phyloP scores from a whole-genome alignment of 176 grass and related monocot species.

The Raddia distichophylla region DNA sequence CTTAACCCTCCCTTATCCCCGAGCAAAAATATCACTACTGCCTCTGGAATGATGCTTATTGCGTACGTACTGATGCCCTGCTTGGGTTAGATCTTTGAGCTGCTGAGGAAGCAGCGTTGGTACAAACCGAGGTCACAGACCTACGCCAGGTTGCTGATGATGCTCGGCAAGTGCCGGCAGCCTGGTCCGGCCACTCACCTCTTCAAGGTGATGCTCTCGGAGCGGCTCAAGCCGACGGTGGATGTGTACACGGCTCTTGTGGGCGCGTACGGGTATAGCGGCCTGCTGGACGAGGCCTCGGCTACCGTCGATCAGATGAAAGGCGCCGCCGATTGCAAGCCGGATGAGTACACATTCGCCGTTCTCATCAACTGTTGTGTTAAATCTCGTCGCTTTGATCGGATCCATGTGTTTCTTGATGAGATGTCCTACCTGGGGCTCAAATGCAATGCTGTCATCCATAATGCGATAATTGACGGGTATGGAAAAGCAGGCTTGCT shows the following conservation, averaged over 20 bases:
- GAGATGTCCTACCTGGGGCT: slow-evolving; percentile 82
- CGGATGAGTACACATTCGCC: slow-evolving; percentile 71
- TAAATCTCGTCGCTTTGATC: slow-evolving; percentile 61
- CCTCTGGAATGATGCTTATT: slow-evolving; percentile 13
- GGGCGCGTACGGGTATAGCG: slow-evolving; percentile 66
- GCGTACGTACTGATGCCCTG: neutral
- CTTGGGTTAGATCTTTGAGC: slow-evolving; percentile 68
- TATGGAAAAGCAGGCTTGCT: slow-evolving; percentile 73
- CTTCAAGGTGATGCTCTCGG: slow-evolving; percentile 71
- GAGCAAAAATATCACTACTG: neutral
- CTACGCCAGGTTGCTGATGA: slow-evolving; percentile 69
- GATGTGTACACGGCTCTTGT: slow-evolving; percentile 87
- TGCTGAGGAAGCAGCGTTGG: slow-evolving; percentile 83
- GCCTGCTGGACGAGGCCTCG: slow-evolving; percentile 68
- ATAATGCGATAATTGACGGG: slow-evolving; percentile 82
- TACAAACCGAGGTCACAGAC: slow-evolving; percentile 82
- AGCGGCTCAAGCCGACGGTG: slow-evolving; percentile 54
- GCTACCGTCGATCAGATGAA: slow-evolving; percentile 78
- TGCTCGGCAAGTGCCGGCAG: slow-evolving; percentile 87
- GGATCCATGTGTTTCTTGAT: slow-evolving; percentile 51
- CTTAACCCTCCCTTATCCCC: neutral
- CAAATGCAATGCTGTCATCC: slow-evolving; percentile 67
- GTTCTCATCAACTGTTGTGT: slow-evolving; percentile 67
- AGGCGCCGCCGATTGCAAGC: slow-evolving; percentile 54
- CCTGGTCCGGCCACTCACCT: slow-evolving; percentile 56